Conservation (phyloP, 495 filamentous ascomycete genomes). For the Xylaria nigripes region DNA sequence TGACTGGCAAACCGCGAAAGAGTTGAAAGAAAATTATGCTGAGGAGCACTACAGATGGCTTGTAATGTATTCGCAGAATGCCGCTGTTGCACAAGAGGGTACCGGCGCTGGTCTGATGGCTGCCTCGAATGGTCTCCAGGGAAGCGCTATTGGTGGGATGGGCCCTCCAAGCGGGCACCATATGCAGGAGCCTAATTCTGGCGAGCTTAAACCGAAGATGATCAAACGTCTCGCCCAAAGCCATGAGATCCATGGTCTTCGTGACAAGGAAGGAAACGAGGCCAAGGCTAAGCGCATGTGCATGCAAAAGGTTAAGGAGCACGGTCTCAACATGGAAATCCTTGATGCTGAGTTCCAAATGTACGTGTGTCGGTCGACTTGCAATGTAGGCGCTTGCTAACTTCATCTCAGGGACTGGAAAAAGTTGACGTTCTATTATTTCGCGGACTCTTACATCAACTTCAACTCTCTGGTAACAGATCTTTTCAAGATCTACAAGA, state of each 20-base stretch:
- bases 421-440: constrained; percentile 98
- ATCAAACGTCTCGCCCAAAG: constrained; percentile 89
- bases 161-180: constrained; percentile 62
- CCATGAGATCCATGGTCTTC: constrained; percentile 77
- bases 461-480: constrained; percentile 97
- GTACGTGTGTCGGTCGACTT: constrained; percentile 48
- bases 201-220: constrained; percentile 85
- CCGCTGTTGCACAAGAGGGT: constrained; percentile 50
- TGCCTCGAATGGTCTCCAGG: constrained; percentile 50
- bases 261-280: constrained; percentile 94
- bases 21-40: constrained; percentile 77
- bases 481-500: constrained; percentile 98
- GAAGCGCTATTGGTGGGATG: constrained; percentile 66
- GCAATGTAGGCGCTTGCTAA: constrained; percentile 8
- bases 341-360: constrained; percentile 98
- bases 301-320: constrained; percentile 90
- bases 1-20: constrained; percentile 72
- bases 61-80: constrained; percentile 90
- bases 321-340: constrained; percentile 95
- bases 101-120: constrained; percentile 47
- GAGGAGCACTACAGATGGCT: constrained; percentile 95
- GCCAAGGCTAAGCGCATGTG: constrained; percentile 95
- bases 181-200: constrained; percentile 62
- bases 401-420: constrained; percentile 79
- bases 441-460: constrained; percentile 95